A percentile compares a stretch with the other conserved stretches of the same genome.
phyloP scores from a whole-genome alignment of 768 basidiomycete species.

The Lentinula guzmanii region DNA sequence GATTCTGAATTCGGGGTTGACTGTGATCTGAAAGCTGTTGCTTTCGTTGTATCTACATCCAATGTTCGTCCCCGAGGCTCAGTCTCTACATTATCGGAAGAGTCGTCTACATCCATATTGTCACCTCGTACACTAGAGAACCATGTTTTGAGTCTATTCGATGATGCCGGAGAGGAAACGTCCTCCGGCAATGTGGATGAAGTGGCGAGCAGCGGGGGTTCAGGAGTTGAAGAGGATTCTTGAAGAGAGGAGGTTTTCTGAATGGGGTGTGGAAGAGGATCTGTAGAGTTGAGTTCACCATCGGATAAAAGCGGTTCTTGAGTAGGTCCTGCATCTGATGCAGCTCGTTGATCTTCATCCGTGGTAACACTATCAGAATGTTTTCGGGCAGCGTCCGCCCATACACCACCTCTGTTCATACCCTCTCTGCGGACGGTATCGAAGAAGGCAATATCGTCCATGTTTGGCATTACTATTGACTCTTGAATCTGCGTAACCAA shows the following conservation, averaged over 20 bases:
- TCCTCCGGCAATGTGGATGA: not conserved
- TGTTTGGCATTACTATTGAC: constrained; percentile 92
- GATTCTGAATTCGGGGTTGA: constrained; percentile 22
- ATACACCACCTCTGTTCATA: constrained; percentile 81
- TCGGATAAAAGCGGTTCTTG: not conserved
- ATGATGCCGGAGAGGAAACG: constrained; percentile 1
- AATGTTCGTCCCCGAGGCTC: constrained; percentile 30
- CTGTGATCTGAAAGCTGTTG: constrained; percentile 21
- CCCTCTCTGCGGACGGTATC: constrained; percentile 50
- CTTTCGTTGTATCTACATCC: constrained; percentile 24
- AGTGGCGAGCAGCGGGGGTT: not conserved
- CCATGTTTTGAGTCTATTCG: constrained; percentile 48
- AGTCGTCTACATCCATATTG: constrained; percentile 21
- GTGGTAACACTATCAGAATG: constrained; percentile 9
- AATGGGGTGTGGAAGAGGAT: not conserved
- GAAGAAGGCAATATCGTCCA: constrained; percentile 98
- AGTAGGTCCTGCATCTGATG: not conserved
- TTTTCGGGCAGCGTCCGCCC: constrained; percentile 63
- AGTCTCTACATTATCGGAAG: constrained; percentile 17
- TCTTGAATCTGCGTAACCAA: constrained; percentile 67
- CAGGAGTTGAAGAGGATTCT: constrained; percentile 3
- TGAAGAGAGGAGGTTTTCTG: constrained; percentile 1
- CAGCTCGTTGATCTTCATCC: constrained; percentile 1
- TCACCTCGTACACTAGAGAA: constrained; percentile 41
- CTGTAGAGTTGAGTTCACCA: not conserved